Conservation (phyloP, 2,329 filamentous ascomycete genomes). For the Lecanicillium sp. region DNA sequence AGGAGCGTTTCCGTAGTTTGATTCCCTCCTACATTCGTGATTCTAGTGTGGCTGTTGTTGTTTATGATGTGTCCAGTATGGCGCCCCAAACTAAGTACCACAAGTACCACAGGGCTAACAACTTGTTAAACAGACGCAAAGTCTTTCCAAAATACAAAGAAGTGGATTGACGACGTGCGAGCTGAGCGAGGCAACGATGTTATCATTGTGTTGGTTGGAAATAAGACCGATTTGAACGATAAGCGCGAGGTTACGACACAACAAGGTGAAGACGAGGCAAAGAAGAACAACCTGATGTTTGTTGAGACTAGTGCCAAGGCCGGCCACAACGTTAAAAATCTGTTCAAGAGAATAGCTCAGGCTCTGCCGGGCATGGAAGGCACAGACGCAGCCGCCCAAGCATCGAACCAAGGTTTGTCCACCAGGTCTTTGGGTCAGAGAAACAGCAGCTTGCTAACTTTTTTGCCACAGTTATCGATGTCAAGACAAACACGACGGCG, state of each 20-base stretch:
- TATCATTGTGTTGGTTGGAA: conserved; percentile 95
- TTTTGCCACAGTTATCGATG: conserved; percentile 68
- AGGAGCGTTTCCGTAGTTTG: conserved; percentile 92
- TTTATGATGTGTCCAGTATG: conserved; percentile 92
- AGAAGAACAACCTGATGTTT: conserved; percentile 97
- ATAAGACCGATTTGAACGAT: conserved; percentile 98
- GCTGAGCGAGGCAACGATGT: conserved; percentile 97
- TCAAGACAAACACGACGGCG: conserved; percentile 70
- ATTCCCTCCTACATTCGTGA: conserved; percentile 99
- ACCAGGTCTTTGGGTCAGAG: neutral
- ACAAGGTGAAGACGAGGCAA: conserved; percentile 95
- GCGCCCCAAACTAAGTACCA: conserved; percentile 8
- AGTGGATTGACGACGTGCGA: conserved; percentile 98
- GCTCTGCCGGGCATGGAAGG: conserved; percentile 97
- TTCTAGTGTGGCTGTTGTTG: conserved; percentile 93
- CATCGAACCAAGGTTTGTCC: conserved; percentile 65
- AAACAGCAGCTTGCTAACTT: conserved; percentile 14
- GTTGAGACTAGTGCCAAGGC: conserved; percentile 98
- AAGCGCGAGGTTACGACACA: conserved; percentile 95
- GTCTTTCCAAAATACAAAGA: conserved; percentile 96
- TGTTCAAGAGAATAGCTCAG: conserved; percentile 97
- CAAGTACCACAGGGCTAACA: conserved; percentile 2
- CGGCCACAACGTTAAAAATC: conserved; percentile 93
- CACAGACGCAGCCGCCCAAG: conserved; percentile 67
- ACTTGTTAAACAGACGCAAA: conserved; percentile 57